Conservation (phyloP, 108 stramenopile species). For the Cyclotella choctawhatcheeana region DNA sequence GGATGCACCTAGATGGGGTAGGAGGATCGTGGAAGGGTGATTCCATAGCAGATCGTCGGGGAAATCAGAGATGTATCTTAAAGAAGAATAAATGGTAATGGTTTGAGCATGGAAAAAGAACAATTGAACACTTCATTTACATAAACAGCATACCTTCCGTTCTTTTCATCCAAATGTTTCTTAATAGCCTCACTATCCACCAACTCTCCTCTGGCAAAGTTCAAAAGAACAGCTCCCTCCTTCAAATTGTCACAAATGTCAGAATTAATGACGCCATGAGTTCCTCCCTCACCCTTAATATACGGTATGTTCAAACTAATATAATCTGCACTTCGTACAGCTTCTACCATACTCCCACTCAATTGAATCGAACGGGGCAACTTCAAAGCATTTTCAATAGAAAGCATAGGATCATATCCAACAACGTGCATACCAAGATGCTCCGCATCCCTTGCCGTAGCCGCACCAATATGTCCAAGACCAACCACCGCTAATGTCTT, state of each 20-base stretch:
- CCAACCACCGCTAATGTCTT: constrained; percentile 96
- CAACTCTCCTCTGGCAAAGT: constrained; percentile 96
- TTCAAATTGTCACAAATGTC: constrained; percentile 84
- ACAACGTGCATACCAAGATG: constrained; percentile 88
- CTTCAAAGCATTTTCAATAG: constrained; percentile 83
- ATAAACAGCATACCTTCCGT: constrained; percentile 52
- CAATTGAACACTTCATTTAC: background rate
- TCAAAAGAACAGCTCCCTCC: constrained; percentile 83
- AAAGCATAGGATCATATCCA: constrained; percentile 95
- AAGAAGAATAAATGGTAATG: background rate
- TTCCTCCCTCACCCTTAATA: constrained; percentile 91
- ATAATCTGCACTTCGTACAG: constrained; percentile 87
- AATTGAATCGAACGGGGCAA: constrained; percentile 75
- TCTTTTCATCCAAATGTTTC: constrained; percentile 78
- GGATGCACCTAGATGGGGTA: constrained; percentile 96
- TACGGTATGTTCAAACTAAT: constrained; percentile 95
- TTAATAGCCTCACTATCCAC: constrained; percentile 93
- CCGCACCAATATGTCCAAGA: constrained; percentile 93
- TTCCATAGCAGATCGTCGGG: constrained; percentile 88
- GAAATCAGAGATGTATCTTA: constrained; percentile 85
- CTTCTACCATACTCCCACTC: constrained; percentile 71
- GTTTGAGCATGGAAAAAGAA: background rate
- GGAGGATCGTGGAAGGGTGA: constrained; percentile 86
- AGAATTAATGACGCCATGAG: constrained; percentile 85
- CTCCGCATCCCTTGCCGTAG: constrained; percentile 88